Percentiles rank a stretch among this genome's conserved stretches.
Conservation (phyloP, 1,284 basidiomycete genomes). For the Ustilago esculenta region DNA sequence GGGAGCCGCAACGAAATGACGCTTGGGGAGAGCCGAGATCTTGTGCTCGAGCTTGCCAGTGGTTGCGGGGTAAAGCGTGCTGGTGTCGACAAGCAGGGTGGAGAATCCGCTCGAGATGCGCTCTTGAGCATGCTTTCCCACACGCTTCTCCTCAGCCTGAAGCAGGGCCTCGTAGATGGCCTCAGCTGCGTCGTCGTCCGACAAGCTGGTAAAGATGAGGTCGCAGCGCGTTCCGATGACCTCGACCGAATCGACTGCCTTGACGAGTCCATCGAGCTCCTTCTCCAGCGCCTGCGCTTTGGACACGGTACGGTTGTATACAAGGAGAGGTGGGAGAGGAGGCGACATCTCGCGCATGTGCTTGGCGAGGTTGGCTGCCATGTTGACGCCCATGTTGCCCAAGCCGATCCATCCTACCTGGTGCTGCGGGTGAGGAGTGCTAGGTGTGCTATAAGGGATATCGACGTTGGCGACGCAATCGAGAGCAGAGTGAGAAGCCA, state of each 20-base stretch:
- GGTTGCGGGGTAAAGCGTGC: slow-evolving; percentile 50
- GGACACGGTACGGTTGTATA: slow-evolving; percentile 76
- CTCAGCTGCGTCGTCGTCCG: slow-evolving; percentile 78
- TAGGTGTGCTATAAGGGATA: slow-evolving; percentile 48
- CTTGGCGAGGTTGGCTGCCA: slow-evolving; percentile 79
- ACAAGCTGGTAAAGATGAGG: slow-evolving; percentile 80
- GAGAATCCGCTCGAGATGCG: slow-evolving; percentile 34
- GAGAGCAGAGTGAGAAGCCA: slow-evolving; percentile 26
- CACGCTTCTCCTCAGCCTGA: slow-evolving; percentile 67
- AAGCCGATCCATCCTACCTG: slow-evolving; percentile 57
- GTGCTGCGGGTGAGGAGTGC: slow-evolving; percentile 50
- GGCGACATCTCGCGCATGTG: slow-evolving; percentile 64
- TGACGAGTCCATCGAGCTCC: slow-evolving; percentile 71
- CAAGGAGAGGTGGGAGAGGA: slow-evolving; percentile 53
- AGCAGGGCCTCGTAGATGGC: slow-evolving; percentile 76
- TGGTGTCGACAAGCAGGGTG: slow-evolving; percentile 48
- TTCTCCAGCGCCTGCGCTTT: slow-evolving; percentile 74
- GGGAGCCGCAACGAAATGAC: slow-evolving; percentile 79
- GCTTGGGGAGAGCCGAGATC: slow-evolving; percentile 74
- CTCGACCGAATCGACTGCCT: slow-evolving; percentile 72
- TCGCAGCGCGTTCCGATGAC: slow-evolving; percentile 78
- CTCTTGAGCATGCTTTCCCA: slow-evolving; percentile 65
- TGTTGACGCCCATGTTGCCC: slow-evolving; percentile 74
- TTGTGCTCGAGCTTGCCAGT: slow-evolving; percentile 75
- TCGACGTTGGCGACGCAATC: slow-evolving; percentile 19